These are phyloP conservation scores for Talinum fruticosum DNA, from an alignment of 148 eudicot genomes.

Conservation along the genomic window DNA sequence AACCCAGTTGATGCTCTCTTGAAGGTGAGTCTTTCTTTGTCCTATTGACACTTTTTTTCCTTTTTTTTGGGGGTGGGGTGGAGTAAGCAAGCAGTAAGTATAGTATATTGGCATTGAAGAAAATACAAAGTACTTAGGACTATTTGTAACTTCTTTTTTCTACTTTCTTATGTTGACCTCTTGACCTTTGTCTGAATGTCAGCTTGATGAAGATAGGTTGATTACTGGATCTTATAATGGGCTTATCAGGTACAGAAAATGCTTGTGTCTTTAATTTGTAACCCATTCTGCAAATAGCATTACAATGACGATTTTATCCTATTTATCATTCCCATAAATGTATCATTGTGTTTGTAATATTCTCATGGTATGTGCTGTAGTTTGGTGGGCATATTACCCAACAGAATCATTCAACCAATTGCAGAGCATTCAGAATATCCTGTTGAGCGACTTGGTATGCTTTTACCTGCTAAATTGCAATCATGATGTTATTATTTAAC, in stretches of 20 bases:
- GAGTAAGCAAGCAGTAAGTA: too few species aligned
- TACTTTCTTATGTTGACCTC: slow-evolving; percentile 9
- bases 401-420: slow-evolving; percentile 88
- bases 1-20: slow-evolving; percentile 82
- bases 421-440: slow-evolving; percentile 97
- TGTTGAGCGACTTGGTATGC: slow-evolving; percentile 85
- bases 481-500: slow-evolving; percentile 3
- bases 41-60: neutral
- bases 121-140: too few species aligned
- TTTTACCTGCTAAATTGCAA: neutral
- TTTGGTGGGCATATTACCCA: slow-evolving; percentile 89
- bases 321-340: too few species aligned
- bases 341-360: neutral
- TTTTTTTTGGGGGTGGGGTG: too few species aligned
- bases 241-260: slow-evolving; percentile 59
- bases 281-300: neutral
- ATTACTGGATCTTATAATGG: slow-evolving; percentile 85
- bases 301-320: neutral
- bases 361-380: slow-evolving; percentile 30
- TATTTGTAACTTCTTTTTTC: neutral
- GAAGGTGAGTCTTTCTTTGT: slow-evolving; percentile 45
- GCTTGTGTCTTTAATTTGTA: neutral
- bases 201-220: slow-evolving; percentile 95
- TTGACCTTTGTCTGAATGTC: slow-evolving; percentile 1
- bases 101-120: too few species aligned